These are phyloP conservation scores for thale cress (Arabidopsis thaliana) DNA, from an alignment of 345 rosid genomes.

Conservation along the genomic window DNA sequence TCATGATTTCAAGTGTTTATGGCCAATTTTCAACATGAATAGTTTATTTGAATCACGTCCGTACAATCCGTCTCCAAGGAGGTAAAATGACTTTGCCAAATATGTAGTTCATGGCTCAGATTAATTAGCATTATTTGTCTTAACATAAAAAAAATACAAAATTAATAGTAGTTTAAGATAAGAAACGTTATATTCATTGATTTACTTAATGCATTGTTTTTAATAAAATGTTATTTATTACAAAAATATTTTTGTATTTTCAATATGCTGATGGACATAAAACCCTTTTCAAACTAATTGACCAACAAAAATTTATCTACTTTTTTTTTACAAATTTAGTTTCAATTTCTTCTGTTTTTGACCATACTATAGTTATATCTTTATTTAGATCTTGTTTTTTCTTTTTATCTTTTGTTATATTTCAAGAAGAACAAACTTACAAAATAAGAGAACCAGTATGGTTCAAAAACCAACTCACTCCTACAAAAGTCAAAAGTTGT, in stretches of 20 bases:
- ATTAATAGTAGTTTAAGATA: neutral
- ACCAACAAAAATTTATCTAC: neutral
- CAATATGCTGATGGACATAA: neutral
- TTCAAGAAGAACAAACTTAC: slow-evolving; percentile 12
- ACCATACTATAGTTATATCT: slow-evolving; percentile 13
- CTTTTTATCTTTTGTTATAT: neutral
- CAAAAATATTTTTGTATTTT: neutral
- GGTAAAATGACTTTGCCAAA: neutral
- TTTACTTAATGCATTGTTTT: neutral
- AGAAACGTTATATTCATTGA: neutral
- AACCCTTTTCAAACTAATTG: neutral
- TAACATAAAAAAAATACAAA: neutral
- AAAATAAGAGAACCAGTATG: slow-evolving; percentile 9
- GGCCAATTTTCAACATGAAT: neutral
- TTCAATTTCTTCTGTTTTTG: slow-evolving; percentile 12
- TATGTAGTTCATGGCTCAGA: neutral
- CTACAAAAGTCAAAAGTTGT: neutral
- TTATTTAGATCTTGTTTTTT: slow-evolving; percentile 2
- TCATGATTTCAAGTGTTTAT: neutral
- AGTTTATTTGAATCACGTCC: neutral
- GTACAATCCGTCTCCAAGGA: neutral
- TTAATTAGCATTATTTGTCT: neutral
- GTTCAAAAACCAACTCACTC: neutral
- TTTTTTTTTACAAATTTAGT: neutral
- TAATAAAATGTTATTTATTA: neutral